phyloP scores from a whole-genome alignment of 345 rosid genomes.

The Euphorbia lathyris region DNA sequence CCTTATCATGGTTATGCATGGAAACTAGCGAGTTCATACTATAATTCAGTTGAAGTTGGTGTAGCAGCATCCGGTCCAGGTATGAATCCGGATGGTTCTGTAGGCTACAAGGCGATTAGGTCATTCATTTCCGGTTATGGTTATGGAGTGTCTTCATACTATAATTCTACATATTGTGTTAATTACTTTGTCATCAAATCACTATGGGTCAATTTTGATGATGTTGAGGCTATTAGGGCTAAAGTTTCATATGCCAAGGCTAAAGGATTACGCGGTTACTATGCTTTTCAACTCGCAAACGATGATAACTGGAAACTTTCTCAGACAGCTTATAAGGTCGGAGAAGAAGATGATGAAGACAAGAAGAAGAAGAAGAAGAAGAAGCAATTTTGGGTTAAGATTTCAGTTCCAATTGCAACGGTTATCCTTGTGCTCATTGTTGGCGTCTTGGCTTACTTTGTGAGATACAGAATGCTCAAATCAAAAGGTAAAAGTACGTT shows the following conservation, averaged over 20 bases:
- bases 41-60: slow-evolving; percentile 4
- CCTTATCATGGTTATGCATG: slow-evolving; percentile 37
- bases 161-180: slow-evolving; percentile 36
- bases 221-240: slow-evolving; percentile 28
- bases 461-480: slow-evolving; percentile 12
- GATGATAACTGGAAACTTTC: slow-evolving; percentile 49
- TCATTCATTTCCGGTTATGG: slow-evolving; percentile 15
- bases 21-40: slow-evolving; percentile 22
- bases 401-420: slow-evolving; percentile 24
- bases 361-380: too few relatives aligned
- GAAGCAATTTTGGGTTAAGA: slow-evolving; percentile 15
- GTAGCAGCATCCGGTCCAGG: slow-evolving; percentile 14
- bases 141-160: slow-evolving; percentile 22
- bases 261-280: slow-evolving; percentile 39
- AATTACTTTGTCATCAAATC: slow-evolving; percentile 21
- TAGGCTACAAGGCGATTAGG: slow-evolving; percentile 23
- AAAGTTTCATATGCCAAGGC: slow-evolving; percentile 41
- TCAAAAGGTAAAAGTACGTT: slow-evolving; percentile 27
- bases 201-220: slow-evolving; percentile 46
- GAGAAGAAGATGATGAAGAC: slow-evolving; percentile 2
- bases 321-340: slow-evolving; percentile 27
- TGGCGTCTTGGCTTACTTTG: slow-evolving; percentile 8
- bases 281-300: slow-evolving; percentile 24
- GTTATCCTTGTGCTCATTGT: slow-evolving; percentile 11
- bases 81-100: slow-evolving; percentile 15